Conservation (phyloP, 208 protist species). For the Leptomonas seymouri region DNA sequence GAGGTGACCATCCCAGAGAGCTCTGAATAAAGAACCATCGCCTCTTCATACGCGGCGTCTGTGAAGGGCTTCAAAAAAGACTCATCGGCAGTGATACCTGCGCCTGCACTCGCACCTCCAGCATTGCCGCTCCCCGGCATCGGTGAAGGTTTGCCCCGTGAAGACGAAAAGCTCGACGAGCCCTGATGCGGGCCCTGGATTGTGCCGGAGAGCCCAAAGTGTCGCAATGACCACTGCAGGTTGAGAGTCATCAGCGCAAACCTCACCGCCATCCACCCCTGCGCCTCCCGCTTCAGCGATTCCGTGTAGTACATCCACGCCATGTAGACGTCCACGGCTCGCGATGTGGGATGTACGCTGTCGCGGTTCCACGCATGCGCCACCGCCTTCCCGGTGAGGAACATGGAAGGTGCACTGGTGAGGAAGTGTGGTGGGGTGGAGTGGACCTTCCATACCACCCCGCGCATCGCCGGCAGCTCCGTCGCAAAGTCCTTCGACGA, state of each 20-base stretch:
- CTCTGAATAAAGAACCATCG: constrained; percentile 2
- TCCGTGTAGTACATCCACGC: constrained; percentile 37
- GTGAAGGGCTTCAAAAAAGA: neutral
- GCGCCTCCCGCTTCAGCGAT: constrained; percentile 25
- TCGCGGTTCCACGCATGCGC: constrained; percentile 25
- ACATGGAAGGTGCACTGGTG: constrained; percentile 7
- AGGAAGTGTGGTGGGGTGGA: constrained; percentile 26
- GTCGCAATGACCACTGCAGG: constrained; percentile 39
- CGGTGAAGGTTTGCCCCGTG: neutral
- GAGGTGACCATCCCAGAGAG: neutral
- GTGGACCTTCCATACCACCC: constrained; percentile 24
- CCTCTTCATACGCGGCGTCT: neutral
- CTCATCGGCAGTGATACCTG: neutral
- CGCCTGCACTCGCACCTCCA: too few species aligned
- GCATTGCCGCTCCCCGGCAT: neutral
- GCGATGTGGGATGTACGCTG: constrained; percentile 20
- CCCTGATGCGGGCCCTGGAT: neutral
- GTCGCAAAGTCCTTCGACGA: neutral
- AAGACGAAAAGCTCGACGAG: neutral
- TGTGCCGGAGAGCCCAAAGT: constrained; percentile 16
- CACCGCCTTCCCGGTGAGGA: constrained; percentile 14
- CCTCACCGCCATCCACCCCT: constrained; percentile 23
- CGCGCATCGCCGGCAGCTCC: neutral
- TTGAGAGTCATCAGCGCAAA: constrained; percentile 25
- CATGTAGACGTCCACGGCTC: constrained; percentile 32